Evolutionary conservation across 768 basidiomycete genomes (phyloP).

Genomic region (Dioszegia aurantiaca): DNA sequence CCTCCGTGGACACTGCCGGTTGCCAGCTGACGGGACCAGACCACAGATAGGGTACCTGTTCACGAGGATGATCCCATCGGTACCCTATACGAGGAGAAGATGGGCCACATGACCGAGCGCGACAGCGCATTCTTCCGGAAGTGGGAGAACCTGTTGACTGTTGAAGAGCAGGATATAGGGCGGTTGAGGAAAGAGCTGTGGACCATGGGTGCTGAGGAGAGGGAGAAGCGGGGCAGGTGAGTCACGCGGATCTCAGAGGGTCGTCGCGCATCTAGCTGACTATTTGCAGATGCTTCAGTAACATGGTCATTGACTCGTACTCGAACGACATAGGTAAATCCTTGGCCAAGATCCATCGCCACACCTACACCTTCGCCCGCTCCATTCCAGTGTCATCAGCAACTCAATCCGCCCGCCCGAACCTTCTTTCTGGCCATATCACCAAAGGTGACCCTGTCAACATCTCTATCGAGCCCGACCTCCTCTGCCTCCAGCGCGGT

Average conservation of each 20-base stretch:
- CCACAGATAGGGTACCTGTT: conserved; percentile 37
- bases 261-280: neutral
- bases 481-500: conserved; percentile 80
- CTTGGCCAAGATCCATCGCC: conserved; percentile 68
- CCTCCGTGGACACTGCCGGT: neutral
- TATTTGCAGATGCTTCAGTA: conserved; percentile 63
- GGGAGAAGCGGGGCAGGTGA: conserved; percentile 71
- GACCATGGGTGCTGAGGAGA: conserved; percentile 77
- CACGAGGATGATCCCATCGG: conserved; percentile 58
- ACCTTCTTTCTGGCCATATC: conserved; percentile 75
- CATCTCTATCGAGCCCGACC: conserved; percentile 77
- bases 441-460: conserved; percentile 76
- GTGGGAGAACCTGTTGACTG: conserved; percentile 81
- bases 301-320: conserved; percentile 66
- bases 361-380: conserved; percentile 68
- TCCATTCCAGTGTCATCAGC: conserved; percentile 12
- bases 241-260: conserved; percentile 5
- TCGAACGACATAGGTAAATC: conserved; percentile 50
- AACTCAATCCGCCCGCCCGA: conserved; percentile 25
- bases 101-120: conserved; percentile 66
- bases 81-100: conserved; percentile 72
- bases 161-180: conserved; percentile 82
- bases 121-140: conserved; percentile 78
- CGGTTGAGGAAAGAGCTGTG: conserved; percentile 88
- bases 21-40: conserved; percentile 4